phyloP scores from a whole-genome alignment of 108 stramenopile genomes.

The Cyclotella choctawhatcheeana region DNA sequence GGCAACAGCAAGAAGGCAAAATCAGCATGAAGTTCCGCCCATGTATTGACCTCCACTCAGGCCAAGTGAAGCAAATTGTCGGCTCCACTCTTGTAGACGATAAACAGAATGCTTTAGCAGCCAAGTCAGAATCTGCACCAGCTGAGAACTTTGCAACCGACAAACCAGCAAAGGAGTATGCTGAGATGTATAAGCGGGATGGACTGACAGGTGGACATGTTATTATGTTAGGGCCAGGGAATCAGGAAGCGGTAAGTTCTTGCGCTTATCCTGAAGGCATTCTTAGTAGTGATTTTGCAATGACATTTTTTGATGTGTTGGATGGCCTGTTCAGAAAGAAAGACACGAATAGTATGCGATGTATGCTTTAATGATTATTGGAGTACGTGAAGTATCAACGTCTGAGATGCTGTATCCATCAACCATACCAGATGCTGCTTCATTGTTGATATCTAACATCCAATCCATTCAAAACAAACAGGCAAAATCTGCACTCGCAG shows the following conservation, averaged over 20 bases:
- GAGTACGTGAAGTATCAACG: no score
- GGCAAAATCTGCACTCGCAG: conserved; percentile 76
- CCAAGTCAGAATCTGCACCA: conserved; percentile 4
- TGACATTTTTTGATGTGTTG: background rate
- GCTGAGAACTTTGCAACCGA: conserved; percentile 91
- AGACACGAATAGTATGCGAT: no score
- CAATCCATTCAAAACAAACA: background rate
- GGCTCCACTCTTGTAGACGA: conserved; percentile 86
- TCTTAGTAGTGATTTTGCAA: background rate
- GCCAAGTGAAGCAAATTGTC: conserved; percentile 98
- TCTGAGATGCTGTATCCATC: no score
- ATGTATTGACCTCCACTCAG: conserved; percentile 97
- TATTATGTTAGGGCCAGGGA: conserved; percentile 95
- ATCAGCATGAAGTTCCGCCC: conserved; percentile 96
- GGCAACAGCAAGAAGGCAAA: no score
- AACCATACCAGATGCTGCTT: no score
- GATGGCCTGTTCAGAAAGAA: no score
- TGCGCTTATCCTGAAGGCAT: no score
- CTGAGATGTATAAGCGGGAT: conserved; percentile 83
- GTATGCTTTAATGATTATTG: no score
- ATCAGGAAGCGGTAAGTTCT: conserved; percentile 80
- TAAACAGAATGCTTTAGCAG: conserved; percentile 25
- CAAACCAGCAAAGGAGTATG: conserved; percentile 71
- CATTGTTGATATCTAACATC: no score
- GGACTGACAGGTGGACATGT: conserved; percentile 94